Base-by-base conservation (phyloP, 225 moss, liverwort and hornwort genomes). In the Bryoerythrophyllum caledonicum region DNA sequence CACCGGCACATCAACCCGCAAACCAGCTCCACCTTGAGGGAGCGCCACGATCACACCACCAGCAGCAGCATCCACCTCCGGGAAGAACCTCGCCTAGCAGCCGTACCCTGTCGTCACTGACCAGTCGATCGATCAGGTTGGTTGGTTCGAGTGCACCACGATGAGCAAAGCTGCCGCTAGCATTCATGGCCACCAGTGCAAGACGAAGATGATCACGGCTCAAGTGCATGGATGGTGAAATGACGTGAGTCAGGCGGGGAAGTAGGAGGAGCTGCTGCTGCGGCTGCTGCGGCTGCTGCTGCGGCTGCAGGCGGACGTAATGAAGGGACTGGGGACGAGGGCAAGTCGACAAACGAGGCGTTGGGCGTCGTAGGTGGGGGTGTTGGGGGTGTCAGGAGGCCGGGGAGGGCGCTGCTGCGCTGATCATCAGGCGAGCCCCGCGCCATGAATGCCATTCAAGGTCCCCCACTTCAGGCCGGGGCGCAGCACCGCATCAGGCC, bases 371-470 rank as follows among this genome's bases (percentile, higher is more conserved):
- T 30, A 5, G 67, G 48, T 49, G 48, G 4, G 48, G 48, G 2
- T 43, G 30, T 12, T 20, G 28, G 59, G 27, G 27, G 20, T 44
- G 71, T 59, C 72, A 72, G 48, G 1, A n/a, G n/a, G n/a, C 26
- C 51, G 51, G 51, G 37, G 72, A 60, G 28, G 30, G 71, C 17
- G 20, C 26, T 26, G 58, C n/a, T n/a, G 59, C 12, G 60, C 34
- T 34, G 62, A 25, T 34, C 49, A 73, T 34, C 73, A 73, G 73
- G 73, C 73, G 63, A 73, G 16, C 3, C 35, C 11, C 15, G 51
- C 73, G 76, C 67, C 83, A 76, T 83, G 55, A 79, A 79, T 76
- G 76, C 68, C 40, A 44, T 72, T 76, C 71, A 83, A 62, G 62
- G 75, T 23, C 67, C 52, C 27, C 2, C 65, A 66, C 70, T 71